These are phyloP conservation scores for Flaveria bidentis DNA, from an alignment of 129 eudicot species.

Conservation along the genomic window DNA sequence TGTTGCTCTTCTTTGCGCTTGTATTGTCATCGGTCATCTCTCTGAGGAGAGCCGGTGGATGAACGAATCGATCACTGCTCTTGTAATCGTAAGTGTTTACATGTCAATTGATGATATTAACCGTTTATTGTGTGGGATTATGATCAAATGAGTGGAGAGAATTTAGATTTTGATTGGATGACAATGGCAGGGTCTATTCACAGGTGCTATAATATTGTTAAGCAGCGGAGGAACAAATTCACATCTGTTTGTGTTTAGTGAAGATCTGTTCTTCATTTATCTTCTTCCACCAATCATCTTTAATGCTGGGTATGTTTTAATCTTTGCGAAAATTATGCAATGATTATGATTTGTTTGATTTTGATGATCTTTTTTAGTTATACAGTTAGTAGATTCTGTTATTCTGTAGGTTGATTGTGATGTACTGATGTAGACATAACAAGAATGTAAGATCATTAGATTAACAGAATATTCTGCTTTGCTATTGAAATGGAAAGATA, in stretches of 20 bases:
- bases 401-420: slow-evolving; percentile 11
- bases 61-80: slow-evolving; percentile 80
- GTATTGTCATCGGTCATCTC: slow-evolving; percentile 71
- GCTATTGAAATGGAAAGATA: slow-evolving; percentile 6
- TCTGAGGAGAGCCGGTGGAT: slow-evolving; percentile 77
- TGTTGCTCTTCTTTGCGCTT: slow-evolving; percentile 69
- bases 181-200: slow-evolving; percentile 65
- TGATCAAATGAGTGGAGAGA: not conserved
- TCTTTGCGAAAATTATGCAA: slow-evolving; percentile 5
- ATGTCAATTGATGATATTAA: not conserved
- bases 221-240: slow-evolving; percentile 65
- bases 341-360: slow-evolving; percentile 19
- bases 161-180: slow-evolving; percentile 2
- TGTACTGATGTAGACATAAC: slow-evolving; percentile 16
- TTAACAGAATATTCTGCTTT: not conserved
- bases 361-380: slow-evolving; percentile 8
- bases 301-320: slow-evolving; percentile 74
- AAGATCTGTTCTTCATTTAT: slow-evolving; percentile 85
- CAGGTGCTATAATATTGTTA: slow-evolving; percentile 66
- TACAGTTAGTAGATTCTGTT: slow-evolving; percentile 1
- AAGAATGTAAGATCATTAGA: slow-evolving; percentile 16
- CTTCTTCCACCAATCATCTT: slow-evolving; percentile 93
- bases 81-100: slow-evolving; percentile 49
- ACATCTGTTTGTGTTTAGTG: slow-evolving; percentile 76
- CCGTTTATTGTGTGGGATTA: not conserved